phyloP scores from a whole-genome alignment of 805 yeast genomes.

The fission yeast (Schizosaccharomyces pombe) region ASM294v3 CU329670.1:1296001-1296500 shows the following conservation, averaged over 20 bases:
- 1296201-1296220: background rate
- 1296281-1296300: too few relatives aligned
- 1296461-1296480: background rate
- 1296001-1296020: background rate
- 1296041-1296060: too few relatives aligned
- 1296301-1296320: too few relatives aligned
- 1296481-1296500: background rate
- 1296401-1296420: conserved; percentile 1
- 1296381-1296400: too few relatives aligned
- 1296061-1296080: too few relatives aligned
- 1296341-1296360: too few relatives aligned
- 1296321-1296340: too few relatives aligned
- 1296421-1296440: background rate
- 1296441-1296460: background rate
- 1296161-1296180: background rate
- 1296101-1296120: background rate
- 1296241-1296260: background rate
- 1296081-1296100: too few relatives aligned
- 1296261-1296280: too few relatives aligned
- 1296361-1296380: too few relatives aligned
- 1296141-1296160: background rate
- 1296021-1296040: too few relatives aligned
- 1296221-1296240: background rate
- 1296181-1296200: conserved; percentile 1
- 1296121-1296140: background rate